A percentile compares a stretch with the other conserved stretches of the same genome.
These are phyloP conservation scores for Leucocoprinus birnbaumii DNA, from an alignment of 768 basidiomycete genomes.

Conservation along the genomic window DNA sequence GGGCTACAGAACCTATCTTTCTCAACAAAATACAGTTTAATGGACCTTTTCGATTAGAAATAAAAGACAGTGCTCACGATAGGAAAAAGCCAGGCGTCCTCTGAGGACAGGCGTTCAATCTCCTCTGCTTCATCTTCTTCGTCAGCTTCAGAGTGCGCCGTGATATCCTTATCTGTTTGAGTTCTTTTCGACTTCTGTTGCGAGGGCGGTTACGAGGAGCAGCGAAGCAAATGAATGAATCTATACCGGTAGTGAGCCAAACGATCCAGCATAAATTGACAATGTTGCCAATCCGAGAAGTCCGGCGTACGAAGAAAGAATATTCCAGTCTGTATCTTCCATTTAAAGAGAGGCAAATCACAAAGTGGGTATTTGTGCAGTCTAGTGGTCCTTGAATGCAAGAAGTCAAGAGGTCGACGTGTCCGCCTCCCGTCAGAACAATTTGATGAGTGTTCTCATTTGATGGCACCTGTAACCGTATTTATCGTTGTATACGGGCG, in stretches of 20 bases:
- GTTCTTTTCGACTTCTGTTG: constrained; percentile 21
- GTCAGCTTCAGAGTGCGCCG: constrained; percentile 24
- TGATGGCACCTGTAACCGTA: too few species aligned
- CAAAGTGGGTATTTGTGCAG: too few species aligned
- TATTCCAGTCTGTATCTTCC: constrained; percentile 46
- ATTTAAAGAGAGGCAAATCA: too few species aligned
- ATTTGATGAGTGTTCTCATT: too few species aligned
- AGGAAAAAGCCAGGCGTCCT: constrained; percentile 75
- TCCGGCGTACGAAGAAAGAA: constrained; percentile 67
- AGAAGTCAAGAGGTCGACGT: too few species aligned
- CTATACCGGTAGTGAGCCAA: constrained; percentile 61
- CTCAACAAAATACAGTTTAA: too few species aligned
- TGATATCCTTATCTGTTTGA: constrained; percentile 12
- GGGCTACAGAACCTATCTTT: constrained; percentile 70
- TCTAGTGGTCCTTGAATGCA: too few species aligned
- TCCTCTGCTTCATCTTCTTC: constrained; percentile 60
- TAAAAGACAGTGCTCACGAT: constrained; percentile 43
- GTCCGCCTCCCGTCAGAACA: too few species aligned
- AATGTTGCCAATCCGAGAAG: constrained; percentile 58
- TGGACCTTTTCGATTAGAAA: too few species aligned
- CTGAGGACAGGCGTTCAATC: constrained; percentile 58
- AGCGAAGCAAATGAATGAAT: not conserved
- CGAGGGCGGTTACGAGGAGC: constrained; percentile 1
- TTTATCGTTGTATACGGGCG: too few species aligned
- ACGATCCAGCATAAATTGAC: constrained; percentile 72